These are phyloP conservation scores for Mucor indicus DNA, from an alignment of 371 early-diverging fungal genomes.

Conservation along the genomic window DNA sequence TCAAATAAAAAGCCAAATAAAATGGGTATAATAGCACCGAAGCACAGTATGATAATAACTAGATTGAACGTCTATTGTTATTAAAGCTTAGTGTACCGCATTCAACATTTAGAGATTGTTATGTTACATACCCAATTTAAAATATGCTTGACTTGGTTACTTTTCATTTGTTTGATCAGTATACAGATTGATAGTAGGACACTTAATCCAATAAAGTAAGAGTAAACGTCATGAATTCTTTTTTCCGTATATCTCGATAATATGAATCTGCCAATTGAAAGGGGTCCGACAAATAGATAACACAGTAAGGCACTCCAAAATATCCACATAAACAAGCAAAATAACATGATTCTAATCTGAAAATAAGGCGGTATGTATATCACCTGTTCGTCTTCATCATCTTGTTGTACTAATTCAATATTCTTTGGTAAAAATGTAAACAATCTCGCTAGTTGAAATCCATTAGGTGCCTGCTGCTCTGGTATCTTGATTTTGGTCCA, in stretches of 20 bases:
- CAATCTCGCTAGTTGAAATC: too few relatives aligned
- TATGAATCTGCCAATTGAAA: conserved; percentile 4
- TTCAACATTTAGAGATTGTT: background rate
- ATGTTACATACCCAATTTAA: background rate
- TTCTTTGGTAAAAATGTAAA: too few relatives aligned
- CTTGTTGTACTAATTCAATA: too few relatives aligned
- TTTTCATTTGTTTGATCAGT: background rate
- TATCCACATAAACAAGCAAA: conserved; percentile 22
- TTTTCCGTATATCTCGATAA: background rate
- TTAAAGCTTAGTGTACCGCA: too few relatives aligned
- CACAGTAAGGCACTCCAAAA: conserved; percentile 3
- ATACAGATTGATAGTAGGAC: conserved; percentile 8
- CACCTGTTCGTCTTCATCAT: conserved; percentile 21
- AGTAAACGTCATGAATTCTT: conserved; percentile 55
- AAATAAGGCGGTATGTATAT: conserved; percentile 70
- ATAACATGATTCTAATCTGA: conserved; percentile 10
- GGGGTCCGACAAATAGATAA: conserved; percentile 8
- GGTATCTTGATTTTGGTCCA: too few relatives aligned
- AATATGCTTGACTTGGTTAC: background rate
- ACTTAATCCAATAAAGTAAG: conserved; percentile 25
- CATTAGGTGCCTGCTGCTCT: too few relatives aligned
- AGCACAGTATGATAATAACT: background rate
- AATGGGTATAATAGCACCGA: conserved; percentile 7
- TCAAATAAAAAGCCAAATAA: conserved; percentile 1
- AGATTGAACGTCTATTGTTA: background rate